Percentiles rank a stretch among this genome's conserved stretches.
Evolutionary conservation across 2,329 filamentous ascomycete genomes (phyloP).

Genomic region (Trichoderma arundinaceum): DNA sequence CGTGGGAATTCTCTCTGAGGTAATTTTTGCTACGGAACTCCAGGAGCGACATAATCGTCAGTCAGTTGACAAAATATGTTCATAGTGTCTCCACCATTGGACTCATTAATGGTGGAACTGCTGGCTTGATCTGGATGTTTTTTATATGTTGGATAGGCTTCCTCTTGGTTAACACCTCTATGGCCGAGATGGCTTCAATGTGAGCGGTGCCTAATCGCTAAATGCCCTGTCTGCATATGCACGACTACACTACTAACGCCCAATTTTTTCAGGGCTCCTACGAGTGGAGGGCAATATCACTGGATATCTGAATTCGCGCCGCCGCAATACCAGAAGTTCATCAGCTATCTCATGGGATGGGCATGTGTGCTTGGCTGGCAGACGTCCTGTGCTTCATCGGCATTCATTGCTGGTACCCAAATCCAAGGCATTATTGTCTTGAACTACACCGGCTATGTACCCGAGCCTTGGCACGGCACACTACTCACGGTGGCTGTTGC

Average conservation of each 20-base stretch:
- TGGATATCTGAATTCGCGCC: constrained; percentile 63
- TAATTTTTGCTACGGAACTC: neutral
- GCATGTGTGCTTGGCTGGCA: constrained; percentile 55
- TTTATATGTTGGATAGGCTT: constrained; percentile 49
- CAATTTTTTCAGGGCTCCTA: constrained; percentile 56
- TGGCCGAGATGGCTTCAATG: constrained; percentile 53
- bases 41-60: too few species aligned
- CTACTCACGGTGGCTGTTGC: constrained; percentile 18
- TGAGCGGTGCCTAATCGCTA: neutral
- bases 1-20: constrained; percentile 21
- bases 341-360: constrained; percentile 60
- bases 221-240: too few species aligned
- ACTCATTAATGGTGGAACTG: constrained; percentile 51
- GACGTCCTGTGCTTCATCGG: constrained; percentile 46
- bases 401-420: constrained; percentile 52
- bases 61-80: neutral
- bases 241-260: neutral
- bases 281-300: constrained; percentile 63
- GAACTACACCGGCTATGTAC: constrained; percentile 31
- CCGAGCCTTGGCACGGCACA: constrained; percentile 21
- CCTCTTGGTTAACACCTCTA: constrained; percentile 47
- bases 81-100: constrained; percentile 31
- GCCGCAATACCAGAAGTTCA: constrained; percentile 53
- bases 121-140: constrained; percentile 54
- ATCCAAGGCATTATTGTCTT: constrained; percentile 52